These are phyloP conservation scores for Sphaerulina populicola DNA, from an alignment of 2,329 filamentous ascomycete species.

Conservation along the genomic window DNA sequence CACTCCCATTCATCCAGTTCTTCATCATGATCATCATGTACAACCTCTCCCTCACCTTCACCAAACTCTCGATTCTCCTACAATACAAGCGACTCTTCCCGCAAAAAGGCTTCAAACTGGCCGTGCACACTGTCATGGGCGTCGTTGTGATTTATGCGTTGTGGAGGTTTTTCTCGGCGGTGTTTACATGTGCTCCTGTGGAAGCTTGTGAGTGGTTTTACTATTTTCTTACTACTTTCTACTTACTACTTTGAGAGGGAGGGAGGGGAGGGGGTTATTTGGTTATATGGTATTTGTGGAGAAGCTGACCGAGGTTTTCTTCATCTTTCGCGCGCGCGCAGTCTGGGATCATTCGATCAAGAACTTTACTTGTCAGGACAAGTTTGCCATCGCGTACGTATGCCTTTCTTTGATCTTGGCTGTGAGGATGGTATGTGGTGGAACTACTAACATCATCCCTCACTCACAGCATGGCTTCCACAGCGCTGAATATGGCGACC, in stretches of 20 bases:
- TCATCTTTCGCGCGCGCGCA: constrained; percentile 21
- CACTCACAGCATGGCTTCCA: constrained; percentile 28
- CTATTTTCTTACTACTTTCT: background rate
- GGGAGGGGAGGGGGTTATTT: no score
- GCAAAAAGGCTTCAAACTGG: constrained; percentile 32
- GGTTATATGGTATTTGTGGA: no score
- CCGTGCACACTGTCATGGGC: constrained; percentile 25
- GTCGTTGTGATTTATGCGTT: constrained; percentile 29
- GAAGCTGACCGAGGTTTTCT: no score
- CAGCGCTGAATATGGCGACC: constrained; percentile 33
- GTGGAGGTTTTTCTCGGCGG: constrained; percentile 31
- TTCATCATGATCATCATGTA: constrained; percentile 27
- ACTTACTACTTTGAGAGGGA: no score
- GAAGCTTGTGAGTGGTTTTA: constrained; percentile 29
- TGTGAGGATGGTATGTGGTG: no score
- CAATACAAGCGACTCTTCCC: constrained; percentile 43
- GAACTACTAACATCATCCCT: background rate
- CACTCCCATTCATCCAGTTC: constrained; percentile 8
- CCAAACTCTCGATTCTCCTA: constrained; percentile 41
- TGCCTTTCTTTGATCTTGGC: no score
- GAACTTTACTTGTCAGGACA: constrained; percentile 7
- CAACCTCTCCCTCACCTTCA: constrained; percentile 33
- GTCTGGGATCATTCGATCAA: constrained; percentile 11
- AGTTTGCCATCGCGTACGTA: constrained; percentile 14
- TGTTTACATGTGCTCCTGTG: constrained; percentile 38